Evolutionary conservation across 805 yeast species (phyloP), one percentile per base, ranked within the genome.

Genomic region (Candida boidinii): DNA sequence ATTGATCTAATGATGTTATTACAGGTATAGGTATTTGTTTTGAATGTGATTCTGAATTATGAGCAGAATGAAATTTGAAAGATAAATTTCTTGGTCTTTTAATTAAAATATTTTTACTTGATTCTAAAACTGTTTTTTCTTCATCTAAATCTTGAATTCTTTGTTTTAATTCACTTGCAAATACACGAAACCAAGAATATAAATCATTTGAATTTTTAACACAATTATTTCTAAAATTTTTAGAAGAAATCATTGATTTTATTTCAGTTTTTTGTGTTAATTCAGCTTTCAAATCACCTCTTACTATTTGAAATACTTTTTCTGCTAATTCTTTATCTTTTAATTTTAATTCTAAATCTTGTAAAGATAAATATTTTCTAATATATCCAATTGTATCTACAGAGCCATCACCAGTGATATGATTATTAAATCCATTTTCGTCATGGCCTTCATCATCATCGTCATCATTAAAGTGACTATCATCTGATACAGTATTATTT

Each of bases 241-340:
- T 92, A 30, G 78, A 77, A 0, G 96, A 80, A 57, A 78, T 77
- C 97, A 92, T 90, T 1, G 94, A 78, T 50, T 87, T 85, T 7
- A 83, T 65, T 17, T 76, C 74, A 0, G 76, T 70, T 29, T 81
- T 64, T 10, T 71, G 62, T 7, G 66, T 64, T 5, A 92, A 58
- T 16, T 76, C 78, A n/a, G 62, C 62, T 24, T 58, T 43, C 37
- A 65, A 64, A 8, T 63, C 55, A 1, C 97, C 97, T 20, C 87
- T 60, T 0, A 79, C 78, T 17, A 86, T 49, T 11, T 72, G 58
- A 48, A 64, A 78, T 2, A 92, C 48, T 40, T 70, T 71, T 8
- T 56, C 56, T 0, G 85, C 80, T 15, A 79, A 43, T 16, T 49
- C 58, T 7, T 56, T 56, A 25, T 66, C 67, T 4, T 69, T 55